A percentile compares a stretch with the other conserved stretches of the same genome.
These are phyloP conservation scores for Puccinia coronata DNA, from an alignment of 1,284 basidiomycete genomes.

Conservation along the genomic window DNA sequence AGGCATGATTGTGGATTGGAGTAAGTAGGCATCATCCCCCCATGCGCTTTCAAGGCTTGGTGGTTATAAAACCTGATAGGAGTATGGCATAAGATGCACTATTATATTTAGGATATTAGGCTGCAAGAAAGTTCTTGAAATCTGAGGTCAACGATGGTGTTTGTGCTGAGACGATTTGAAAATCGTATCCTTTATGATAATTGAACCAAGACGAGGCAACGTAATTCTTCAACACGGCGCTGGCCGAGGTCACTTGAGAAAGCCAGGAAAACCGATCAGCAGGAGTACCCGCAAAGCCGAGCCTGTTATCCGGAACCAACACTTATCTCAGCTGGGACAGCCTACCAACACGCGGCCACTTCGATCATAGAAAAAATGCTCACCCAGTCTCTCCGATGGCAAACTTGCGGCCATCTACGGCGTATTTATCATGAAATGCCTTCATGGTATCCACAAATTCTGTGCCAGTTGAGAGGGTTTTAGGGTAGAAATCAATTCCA, in stretches of 20 bases:
- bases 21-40: not conserved
- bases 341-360: not conserved
- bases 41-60: not conserved
- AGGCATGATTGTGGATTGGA: constrained; percentile 4
- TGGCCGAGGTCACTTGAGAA: constrained; percentile 53
- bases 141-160: constrained; percentile 14
- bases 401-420: constrained; percentile 53
- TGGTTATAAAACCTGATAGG: too few species aligned
- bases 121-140: constrained; percentile 7
- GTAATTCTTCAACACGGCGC: constrained; percentile 55
- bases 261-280: constrained; percentile 56
- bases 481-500: constrained; percentile 58
- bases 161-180: constrained; percentile 51
- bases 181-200: constrained; percentile 54
- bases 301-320: constrained; percentile 39
- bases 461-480: constrained; percentile 51
- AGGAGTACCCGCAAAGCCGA: constrained; percentile 52
- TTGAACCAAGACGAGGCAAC: constrained; percentile 59
- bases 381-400: constrained; percentile 59
- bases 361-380: constrained; percentile 4
- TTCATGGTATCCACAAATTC: constrained; percentile 57
- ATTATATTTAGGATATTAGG: not conserved
- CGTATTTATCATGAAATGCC: constrained; percentile 59
- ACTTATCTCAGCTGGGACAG: not conserved
- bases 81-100: too few species aligned